These are phyloP conservation scores for Fusarium neocosmosporiellum DNA, from an alignment of 2,329 filamentous ascomycete genomes.

Conservation along the genomic window DNA sequence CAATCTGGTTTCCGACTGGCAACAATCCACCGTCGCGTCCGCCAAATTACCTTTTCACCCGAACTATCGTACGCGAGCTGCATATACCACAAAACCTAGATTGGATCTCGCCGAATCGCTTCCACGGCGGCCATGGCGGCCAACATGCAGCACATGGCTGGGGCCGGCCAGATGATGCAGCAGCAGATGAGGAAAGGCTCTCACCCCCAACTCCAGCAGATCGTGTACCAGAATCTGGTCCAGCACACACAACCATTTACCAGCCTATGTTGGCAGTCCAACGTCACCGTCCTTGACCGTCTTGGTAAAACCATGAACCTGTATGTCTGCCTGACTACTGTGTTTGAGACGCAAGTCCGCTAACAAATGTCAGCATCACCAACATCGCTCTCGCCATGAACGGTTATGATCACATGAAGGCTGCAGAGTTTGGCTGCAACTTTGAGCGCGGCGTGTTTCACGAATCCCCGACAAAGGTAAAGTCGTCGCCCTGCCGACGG, in stretches of 20 bases:
- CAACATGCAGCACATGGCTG: slow-evolving; percentile 68
- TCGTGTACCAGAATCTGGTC: slow-evolving; percentile 55
- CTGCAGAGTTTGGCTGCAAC: slow-evolving; percentile 55
- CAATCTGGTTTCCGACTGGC: neutral
- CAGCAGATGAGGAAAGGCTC: slow-evolving; percentile 53
- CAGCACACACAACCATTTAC: slow-evolving; percentile 48
- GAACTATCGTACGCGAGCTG: slow-evolving; percentile 9
- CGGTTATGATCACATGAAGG: slow-evolving; percentile 53
- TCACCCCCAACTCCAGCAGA: slow-evolving; percentile 49
- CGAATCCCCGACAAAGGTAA: slow-evolving; percentile 61
- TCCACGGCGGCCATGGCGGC: slow-evolving; percentile 66
- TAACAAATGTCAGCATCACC: slow-evolving; percentile 55
- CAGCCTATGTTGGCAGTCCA: slow-evolving; percentile 54
- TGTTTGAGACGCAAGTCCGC: neutral
- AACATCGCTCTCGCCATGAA: slow-evolving; percentile 62
- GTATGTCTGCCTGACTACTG: slow-evolving; percentile 46
- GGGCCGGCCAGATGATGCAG: slow-evolving; percentile 58
- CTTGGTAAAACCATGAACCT: slow-evolving; percentile 56
- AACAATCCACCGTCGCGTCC: slow-evolving; percentile 5
- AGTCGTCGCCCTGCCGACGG: neutral
- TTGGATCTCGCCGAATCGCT: slow-evolving; percentile 35
- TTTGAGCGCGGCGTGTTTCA: slow-evolving; percentile 62
- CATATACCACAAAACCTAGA: slow-evolving; percentile 18
- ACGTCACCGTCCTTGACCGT: slow-evolving; percentile 52
- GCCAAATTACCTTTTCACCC: neutral